Conservation (phyloP, 129 eudicot species). For the Centella asiatica region DNA sequence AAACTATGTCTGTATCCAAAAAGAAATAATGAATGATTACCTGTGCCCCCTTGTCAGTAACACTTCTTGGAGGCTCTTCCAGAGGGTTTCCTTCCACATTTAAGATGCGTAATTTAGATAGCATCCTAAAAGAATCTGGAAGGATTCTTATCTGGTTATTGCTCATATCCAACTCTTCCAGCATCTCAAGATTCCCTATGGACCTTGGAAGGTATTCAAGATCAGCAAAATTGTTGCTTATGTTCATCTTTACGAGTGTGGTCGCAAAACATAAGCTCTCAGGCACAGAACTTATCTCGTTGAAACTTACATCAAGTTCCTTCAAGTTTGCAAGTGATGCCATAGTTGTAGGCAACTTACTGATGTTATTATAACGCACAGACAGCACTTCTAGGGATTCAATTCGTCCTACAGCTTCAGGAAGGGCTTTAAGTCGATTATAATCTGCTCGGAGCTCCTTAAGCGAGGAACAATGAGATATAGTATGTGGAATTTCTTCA, state of each 20-base stretch:
- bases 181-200: conserved; percentile 83
- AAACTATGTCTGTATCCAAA: neutral
- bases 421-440: conserved; percentile 82
- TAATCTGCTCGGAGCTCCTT: conserved; percentile 79
- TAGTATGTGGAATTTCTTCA: conserved; percentile 80
- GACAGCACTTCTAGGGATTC: conserved; percentile 55
- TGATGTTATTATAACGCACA: conserved; percentile 65
- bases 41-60: conserved; percentile 56
- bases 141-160: conserved; percentile 71
- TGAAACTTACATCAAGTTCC: conserved; percentile 84
- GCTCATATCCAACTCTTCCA: conserved; percentile 71
- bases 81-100: conserved; percentile 82
- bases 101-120: conserved; percentile 47
- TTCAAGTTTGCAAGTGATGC: conserved; percentile 46
- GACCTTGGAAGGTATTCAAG: conserved; percentile 72
- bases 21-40: conserved; percentile 17
- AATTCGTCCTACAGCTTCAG: conserved; percentile 75
- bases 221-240: conserved; percentile 89
- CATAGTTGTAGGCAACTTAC: conserved; percentile 77
- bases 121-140: conserved; percentile 77
- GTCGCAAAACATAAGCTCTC: conserved; percentile 93
- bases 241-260: conserved; percentile 57
- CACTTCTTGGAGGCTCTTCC: conserved; percentile 59
- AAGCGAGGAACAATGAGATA: conserved; percentile 58
- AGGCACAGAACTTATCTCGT: conserved; percentile 72